These are phyloP conservation scores for Aristolochia californica DNA, from an alignment of 164 flowering plant genomes.

Conservation along the genomic window DNA sequence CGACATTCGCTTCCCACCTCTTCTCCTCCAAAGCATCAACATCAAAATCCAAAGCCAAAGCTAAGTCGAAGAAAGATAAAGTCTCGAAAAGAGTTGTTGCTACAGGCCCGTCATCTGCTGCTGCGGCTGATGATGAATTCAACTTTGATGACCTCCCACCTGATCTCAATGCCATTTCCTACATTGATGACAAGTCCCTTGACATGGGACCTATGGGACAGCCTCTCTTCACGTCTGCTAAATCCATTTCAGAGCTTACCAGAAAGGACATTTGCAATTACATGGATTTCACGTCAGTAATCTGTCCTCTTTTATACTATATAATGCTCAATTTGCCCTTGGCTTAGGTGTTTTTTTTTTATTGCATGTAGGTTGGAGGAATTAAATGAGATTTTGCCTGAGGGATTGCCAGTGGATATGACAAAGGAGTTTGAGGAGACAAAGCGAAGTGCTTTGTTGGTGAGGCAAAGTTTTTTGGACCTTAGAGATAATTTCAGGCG, in stretches of 20 bases:
- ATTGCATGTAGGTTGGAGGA: constrained; percentile 8
- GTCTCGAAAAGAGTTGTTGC: not conserved
- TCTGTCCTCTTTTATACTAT: no score
- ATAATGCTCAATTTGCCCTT: not conserved
- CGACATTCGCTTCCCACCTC: constrained; percentile 7
- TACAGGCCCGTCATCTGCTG: constrained; percentile 7
- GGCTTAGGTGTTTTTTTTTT: not conserved
- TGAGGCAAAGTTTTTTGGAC: constrained; percentile 61
- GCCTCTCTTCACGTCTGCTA: constrained; percentile 54
- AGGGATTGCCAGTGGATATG: constrained; percentile 60
- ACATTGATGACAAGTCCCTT: constrained; percentile 38
- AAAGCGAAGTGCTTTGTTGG: constrained; percentile 42
- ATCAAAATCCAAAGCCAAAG: constrained; percentile 9
- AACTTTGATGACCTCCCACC: constrained; percentile 13
- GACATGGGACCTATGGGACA: constrained; percentile 66
- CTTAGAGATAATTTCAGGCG: constrained; percentile 74
- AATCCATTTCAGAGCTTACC: constrained; percentile 49
- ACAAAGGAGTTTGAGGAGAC: constrained; percentile 59
- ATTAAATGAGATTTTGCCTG: constrained; percentile 42
- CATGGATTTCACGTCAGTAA: constrained; percentile 48
- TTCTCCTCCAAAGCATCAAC: constrained; percentile 14
- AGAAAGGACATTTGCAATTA: constrained; percentile 48
- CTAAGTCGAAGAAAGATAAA: constrained; percentile 12
- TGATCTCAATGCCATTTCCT: constrained; percentile 26
- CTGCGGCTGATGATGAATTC: constrained; percentile 9